phyloP scores from a whole-genome alignment of 768 basidiomycete species.

The Mycena albidolilacea region DNA sequence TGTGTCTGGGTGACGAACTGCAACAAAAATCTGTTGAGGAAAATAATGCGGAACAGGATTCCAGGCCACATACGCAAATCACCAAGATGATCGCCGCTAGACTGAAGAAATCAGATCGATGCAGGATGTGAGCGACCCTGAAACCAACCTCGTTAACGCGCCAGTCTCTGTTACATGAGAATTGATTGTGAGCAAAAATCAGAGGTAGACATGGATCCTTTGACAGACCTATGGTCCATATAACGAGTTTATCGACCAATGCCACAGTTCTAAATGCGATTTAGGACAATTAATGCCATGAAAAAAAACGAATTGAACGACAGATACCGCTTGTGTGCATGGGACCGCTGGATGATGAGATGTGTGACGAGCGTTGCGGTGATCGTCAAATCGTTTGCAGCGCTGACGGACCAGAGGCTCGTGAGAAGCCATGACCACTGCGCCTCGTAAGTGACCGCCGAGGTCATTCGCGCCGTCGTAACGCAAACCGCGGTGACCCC shows the following conservation, averaged over 20 bases:
- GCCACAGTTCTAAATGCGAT: neutral
- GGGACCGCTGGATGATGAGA: neutral
- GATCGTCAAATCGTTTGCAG: neutral
- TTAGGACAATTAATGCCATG: neutral
- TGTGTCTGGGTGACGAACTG: neutral
- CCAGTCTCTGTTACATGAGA: neutral
- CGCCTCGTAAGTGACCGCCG: neutral
- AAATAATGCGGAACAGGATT: too few relatives aligned
- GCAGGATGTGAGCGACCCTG: neutral
- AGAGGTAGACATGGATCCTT: neutral
- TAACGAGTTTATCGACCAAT: neutral
- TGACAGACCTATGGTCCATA: neutral
- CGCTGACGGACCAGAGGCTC: neutral
- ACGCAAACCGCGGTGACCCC: neutral
- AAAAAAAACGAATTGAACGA: neutral
- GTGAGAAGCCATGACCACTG: neutral
- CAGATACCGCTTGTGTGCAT: neutral
- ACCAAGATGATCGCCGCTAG: neutral
- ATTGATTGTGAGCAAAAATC: neutral
- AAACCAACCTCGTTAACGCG: slow-evolving; percentile 1
- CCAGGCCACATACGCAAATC: neutral
- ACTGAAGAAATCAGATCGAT: neutral
- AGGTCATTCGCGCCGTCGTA: neutral
- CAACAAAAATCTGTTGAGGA: neutral
- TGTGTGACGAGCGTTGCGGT: neutral